phyloP scores from a whole-genome alignment of 352 stramenopile species.

The Phytophthora cactorum region DNA sequence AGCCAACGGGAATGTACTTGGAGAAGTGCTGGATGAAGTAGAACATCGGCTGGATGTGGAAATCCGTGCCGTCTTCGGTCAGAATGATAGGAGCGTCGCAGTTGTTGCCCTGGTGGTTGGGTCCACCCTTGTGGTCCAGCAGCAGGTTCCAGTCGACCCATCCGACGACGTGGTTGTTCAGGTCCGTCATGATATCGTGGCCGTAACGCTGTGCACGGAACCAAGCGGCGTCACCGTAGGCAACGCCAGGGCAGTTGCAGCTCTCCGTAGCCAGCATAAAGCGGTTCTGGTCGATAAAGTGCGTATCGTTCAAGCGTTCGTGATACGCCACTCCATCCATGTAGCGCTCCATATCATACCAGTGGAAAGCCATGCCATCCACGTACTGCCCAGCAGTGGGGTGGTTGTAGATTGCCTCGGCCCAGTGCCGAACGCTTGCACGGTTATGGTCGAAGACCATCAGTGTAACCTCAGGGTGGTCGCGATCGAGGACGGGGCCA shows the following conservation, averaged over 20 bases:
- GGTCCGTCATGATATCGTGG: slow-evolving; percentile 90
- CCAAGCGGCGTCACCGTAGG: slow-evolving; percentile 66
- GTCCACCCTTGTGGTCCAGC: slow-evolving; percentile 85
- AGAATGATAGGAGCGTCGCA: slow-evolving; percentile 75
- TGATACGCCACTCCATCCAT: slow-evolving; percentile 79
- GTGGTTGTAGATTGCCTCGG: slow-evolving; percentile 72
- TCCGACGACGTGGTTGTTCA: slow-evolving; percentile 85
- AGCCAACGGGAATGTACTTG: slow-evolving; percentile 77
- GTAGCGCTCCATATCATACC: slow-evolving; percentile 75
- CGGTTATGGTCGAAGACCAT: slow-evolving; percentile 95
- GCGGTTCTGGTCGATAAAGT: slow-evolving; percentile 61
- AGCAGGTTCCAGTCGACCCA: slow-evolving; percentile 95
- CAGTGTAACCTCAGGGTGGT: slow-evolving; percentile 91
- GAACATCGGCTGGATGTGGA: slow-evolving; percentile 85
- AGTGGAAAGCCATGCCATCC: slow-evolving; percentile 93
- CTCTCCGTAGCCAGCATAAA: slow-evolving; percentile 80
- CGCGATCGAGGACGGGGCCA: slow-evolving; percentile 76
- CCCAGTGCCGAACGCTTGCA: slow-evolving; percentile 72
- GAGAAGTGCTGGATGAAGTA: slow-evolving; percentile 92
- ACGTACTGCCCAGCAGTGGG: slow-evolving; percentile 75
- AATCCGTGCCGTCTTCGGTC: slow-evolving; percentile 59
- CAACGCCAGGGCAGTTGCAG: slow-evolving; percentile 79
- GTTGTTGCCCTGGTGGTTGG: slow-evolving; percentile 88
- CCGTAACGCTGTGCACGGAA: slow-evolving; percentile 86
- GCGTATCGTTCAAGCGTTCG: slow-evolving; percentile 77